Evolutionary conservation across 2,329 filamentous ascomycete genomes (phyloP), one percentile per base, ranked within the genome.

Genomic region (Didymella segeticola): DNA sequence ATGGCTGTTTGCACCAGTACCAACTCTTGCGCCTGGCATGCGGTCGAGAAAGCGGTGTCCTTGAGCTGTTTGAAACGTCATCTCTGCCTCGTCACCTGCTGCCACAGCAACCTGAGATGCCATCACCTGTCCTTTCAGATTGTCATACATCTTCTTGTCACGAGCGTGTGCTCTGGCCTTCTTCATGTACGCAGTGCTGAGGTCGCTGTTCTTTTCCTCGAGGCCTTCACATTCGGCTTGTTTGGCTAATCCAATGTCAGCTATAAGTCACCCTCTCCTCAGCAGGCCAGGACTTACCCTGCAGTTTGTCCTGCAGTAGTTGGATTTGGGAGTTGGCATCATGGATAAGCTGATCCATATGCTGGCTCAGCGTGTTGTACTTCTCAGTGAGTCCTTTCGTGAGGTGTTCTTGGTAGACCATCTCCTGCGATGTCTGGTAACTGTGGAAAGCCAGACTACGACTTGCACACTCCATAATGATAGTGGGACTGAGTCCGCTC

Each of bases 381-480:
- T 90, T 93, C 10, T 91, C 89, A 0, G 84, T 86, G 57, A 96
- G 76, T 9, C 82, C 86, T 66, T 87, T 91, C 36, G 85, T 86
- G 1, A 91, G 76, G 62, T 89, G 86, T 63, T 91, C 87, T 69
- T 96, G 90, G 66, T 93, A 96, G 46, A 88, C 83, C 53, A 96
- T 89, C 74, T 96, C 90, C 66, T 95, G 90, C 2, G 86, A 87
- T 17, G 87, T 86, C 70, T 96, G 92, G 66, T 96, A 96, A 25
- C 86, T 87, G 88, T 91, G 96, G 70, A 96, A 96, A 26, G 83
- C 85, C 60, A 96, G 75, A 1, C 88, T 91, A 61, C 90, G 83
- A 5, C 88, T 86, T 19, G 91, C 89, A 73, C 91, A 96, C 64
- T 96, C 93, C 83, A 96, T 91, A 59, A 97, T 89, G 25, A 88